Conservation (phyloP, 345 rosid genomes). For the Boechera stricta region DNA sequence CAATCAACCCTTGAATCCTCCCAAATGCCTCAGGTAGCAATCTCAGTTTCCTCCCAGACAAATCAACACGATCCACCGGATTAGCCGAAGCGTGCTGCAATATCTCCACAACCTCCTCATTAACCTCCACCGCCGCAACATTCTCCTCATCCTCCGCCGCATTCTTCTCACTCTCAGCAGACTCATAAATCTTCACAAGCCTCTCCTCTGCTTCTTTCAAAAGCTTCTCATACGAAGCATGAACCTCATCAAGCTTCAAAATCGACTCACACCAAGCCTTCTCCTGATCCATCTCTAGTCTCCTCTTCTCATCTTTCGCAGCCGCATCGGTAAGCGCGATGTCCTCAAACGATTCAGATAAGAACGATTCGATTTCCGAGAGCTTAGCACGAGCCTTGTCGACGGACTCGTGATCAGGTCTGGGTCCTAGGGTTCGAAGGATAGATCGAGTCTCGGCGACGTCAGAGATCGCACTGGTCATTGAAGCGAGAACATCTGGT, state of each 20-base stretch:
- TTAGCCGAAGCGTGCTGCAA: conserved; percentile 61
- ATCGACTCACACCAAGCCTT: conserved; percentile 54
- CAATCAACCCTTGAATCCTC: conserved; percentile 63
- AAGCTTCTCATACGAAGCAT: conserved; percentile 72
- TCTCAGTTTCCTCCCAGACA: conserved; percentile 66
- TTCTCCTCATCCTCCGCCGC: conserved; percentile 28
- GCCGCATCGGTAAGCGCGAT: conserved; percentile 60
- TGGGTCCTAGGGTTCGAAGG: conserved; percentile 80
- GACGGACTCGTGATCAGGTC: conserved; percentile 91
- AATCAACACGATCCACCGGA: conserved; percentile 67
- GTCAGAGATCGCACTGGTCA: conserved; percentile 74
- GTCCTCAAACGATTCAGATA: conserved; percentile 72
- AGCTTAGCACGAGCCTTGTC: conserved; percentile 73
- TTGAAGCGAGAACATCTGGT: conserved; percentile 70
- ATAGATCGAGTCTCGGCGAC: conserved; percentile 85
- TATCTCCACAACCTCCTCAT: conserved; percentile 64
- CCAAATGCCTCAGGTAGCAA: conserved; percentile 91
- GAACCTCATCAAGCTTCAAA: conserved; percentile 84
- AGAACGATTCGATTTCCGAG: conserved; percentile 56
- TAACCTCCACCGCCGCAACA: conserved; percentile 48
- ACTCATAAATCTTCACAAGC: conserved; percentile 68
- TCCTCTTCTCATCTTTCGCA: conserved; percentile 59
- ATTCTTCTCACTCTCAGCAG: conserved; percentile 48
- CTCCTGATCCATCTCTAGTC: conserved; percentile 66
- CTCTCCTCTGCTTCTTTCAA: conserved; percentile 78